phyloP scores from a whole-genome alignment of 129 eudicot genomes.

The Gnaphalium uliginosum region DNA sequence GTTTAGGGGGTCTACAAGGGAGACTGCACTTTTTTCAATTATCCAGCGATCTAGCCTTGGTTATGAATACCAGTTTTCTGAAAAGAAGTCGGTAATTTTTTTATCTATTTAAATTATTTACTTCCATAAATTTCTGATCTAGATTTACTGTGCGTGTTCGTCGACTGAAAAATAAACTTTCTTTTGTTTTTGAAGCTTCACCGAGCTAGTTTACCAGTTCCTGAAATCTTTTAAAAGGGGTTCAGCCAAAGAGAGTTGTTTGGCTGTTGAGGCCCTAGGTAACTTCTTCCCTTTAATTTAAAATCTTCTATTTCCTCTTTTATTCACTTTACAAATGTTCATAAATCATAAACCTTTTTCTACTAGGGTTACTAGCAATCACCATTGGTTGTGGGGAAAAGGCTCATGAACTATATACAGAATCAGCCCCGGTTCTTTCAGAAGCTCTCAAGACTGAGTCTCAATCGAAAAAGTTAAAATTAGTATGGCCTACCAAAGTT shows the following conservation, averaged over 20 bases:
- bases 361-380: constrained; percentile 36
- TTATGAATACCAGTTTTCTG: constrained; percentile 41
- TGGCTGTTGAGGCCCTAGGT: constrained; percentile 57
- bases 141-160: background rate
- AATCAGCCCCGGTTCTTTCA: constrained; percentile 44
- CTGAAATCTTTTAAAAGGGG: constrained; percentile 47
- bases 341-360: background rate
- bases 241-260: constrained; percentile 48
- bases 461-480: constrained; percentile 38
- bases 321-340: constrained; percentile 1
- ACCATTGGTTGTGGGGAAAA: constrained; percentile 58
- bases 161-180: background rate
- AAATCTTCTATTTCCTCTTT: background rate
- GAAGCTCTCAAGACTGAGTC: constrained; percentile 48
- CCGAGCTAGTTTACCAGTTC: constrained; percentile 49
- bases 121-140: background rate
- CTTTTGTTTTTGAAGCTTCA: constrained; percentile 42
- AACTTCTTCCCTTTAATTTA: constrained; percentile 1
- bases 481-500: constrained; percentile 37
- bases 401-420: constrained; percentile 46
- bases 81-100: constrained; percentile 41
- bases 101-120: background rate
- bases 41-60: constrained; percentile 31
- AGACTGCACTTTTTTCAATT: constrained; percentile 46
- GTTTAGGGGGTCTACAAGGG: constrained; percentile 47